Evolutionary conservation across 345 rosid genomes (phyloP), one percentile per base, ranked within the genome.

Genomic region (Arabidopsis suecica): DNA sequence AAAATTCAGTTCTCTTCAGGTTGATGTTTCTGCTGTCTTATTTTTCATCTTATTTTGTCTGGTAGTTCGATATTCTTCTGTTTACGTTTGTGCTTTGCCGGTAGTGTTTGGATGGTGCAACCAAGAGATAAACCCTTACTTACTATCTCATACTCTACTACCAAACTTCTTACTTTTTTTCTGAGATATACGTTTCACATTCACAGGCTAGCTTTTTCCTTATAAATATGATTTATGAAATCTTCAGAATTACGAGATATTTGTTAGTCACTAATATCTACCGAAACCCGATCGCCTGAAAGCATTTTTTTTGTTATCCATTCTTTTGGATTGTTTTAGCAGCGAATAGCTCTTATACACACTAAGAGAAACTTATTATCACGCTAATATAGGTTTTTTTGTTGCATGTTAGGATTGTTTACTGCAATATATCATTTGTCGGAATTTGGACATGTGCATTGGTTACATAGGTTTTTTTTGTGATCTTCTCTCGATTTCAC

Each of bases 1-100:
- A 55, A 80, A 85, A 74, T 95, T 95, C 77, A 85, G 91, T 65
- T 71, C 91, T 60, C 77, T 80, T 74, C 95, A 95, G 80, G 97
- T 92, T 81, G 41, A 83, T 73, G 12, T 42, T 78, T 34, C 50
- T 70, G 45, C 50, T 49, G 5, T 57, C 71, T 58, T 41, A 23
- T 7, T 45, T 14, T 53, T 40, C 42, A 50, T 40, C 62, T 66
- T 59, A 5, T 49, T 56, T 40, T 33, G 37, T 51, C 11, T 8
- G 47, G 28, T 30, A 49, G 37, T 68, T 76, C 20, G 0, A 34
- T 42, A 56, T 23, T 48, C 20, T 70, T 60, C 36, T 38, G 59
- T 18, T 64, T 32, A 8, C 25, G 42, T 28, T 16, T 49, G 51
- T 38, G 38, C 23, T 18, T 59, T 20, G 6, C 48, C 6, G 1